Evolutionary conservation across 1,139 yeast species (phyloP), one percentile per base, ranked within the genome.

Genomic region (Petasospora rhodanensis): DNA sequence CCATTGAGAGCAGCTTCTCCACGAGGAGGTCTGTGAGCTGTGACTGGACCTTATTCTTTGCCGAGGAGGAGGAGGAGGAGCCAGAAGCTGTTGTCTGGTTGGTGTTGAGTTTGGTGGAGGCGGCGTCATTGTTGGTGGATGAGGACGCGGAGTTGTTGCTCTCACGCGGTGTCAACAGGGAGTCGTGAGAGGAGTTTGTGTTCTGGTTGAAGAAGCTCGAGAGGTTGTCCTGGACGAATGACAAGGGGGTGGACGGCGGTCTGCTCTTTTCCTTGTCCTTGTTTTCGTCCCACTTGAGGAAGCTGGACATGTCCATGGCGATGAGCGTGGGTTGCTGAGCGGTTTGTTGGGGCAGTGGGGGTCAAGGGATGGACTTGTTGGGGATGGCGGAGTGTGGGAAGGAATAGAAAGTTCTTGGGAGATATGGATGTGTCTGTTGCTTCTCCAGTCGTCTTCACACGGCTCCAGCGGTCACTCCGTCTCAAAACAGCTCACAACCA

Each of bases 1-100:
- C 78, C 77, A 83, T 76, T 18, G 74, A 64, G 4, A 84, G 63
- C 24, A 83, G 62, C 47, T 76, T 72, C 49, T 84, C 95, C 46
- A 84, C 69, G 32, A 85, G 57, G 40, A 77, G 79, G 47, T 85
- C 95, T 0, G 83, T 70, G 54, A 77, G 56, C 39, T 71, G 61
- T 62, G 60, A 16, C 27, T 37, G 37, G 11, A 22, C 28, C 29
- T 36, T 29, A 16, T 29, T 19, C 31, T 27, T 26, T 19, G 22
- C 22, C 20, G 23, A 13, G 17, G 26, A 7, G 10, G 16, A 24
- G 14, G 13, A 22, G 7, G 31, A 8, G 4, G 28, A 25, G 6
- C 20, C 14, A 7, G 31, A 6, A 2, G 28, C 14, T 14, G 22
- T 11, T 21, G 24, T 19, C 14, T 24, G 24, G 17, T 30, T 25